Evolutionary conservation across 805 yeast species (phyloP), one percentile per base, ranked within the genome.

Genomic region (Tetrapisispora phaffii): DNA sequence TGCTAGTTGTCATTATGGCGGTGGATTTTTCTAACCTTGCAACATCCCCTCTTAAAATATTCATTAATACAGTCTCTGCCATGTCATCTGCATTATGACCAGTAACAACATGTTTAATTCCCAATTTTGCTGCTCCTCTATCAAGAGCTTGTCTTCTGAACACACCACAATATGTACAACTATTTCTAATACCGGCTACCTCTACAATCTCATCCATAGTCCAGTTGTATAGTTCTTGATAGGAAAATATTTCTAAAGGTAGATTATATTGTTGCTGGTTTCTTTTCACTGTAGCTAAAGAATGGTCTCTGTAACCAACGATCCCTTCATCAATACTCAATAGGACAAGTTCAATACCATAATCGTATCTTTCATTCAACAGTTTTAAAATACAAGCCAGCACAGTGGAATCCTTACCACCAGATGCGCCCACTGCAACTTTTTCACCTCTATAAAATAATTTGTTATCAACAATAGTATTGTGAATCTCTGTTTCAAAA

Each of bases 61-160:
- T 93, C 97, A 93, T 90, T 44, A 93, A 66, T 4, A 93, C 95
- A 0, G 99, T 93, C 58, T 93, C 99, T 1, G 99, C 99, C 86
- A 93, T 85, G 66, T 93, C 99, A 63, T 93, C 99, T 0, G 99
- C 99, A 63, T 93, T 93, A 65, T 93, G 99, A 2, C 99, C 99
- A 0, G 99, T 93, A 1, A 93, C 94, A 28, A 93, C 93, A 65
- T 93, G 99, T 44, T 74, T 72, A 42, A 93, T 88, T 0, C 82
- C 87, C 21, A 90, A 66, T 58, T 81, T 83, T 10, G 85, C 80
- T 2, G 97, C 96, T 2, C 98, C 99, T 53, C 99, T 73, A 63
- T 93, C 99, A 40, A 93, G 67, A 0, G 98, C 97, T 66, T 93
- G 99, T 54, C 99, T 75, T 65, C 99, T 73, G 46, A 93, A 77